Evolutionary conservation across 306 rosid genomes (phyloP).

Genomic region (Pterocarpus macrocarpus): DNA sequence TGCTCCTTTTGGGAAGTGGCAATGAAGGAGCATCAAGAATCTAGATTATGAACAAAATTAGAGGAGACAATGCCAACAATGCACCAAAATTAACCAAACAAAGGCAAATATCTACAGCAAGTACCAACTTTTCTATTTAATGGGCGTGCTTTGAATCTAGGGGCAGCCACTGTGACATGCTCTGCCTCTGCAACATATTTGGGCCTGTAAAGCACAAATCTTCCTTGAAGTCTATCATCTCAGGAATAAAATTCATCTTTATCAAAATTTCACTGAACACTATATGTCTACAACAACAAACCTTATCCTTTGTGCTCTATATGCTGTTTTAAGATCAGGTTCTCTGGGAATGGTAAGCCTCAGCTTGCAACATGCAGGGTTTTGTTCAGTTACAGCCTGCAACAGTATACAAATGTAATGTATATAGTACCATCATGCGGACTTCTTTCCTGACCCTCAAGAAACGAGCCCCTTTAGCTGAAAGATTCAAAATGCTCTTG

Average conservation of each 20-base stretch:
- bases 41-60: slow-evolving; percentile 56
- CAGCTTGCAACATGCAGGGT: slow-evolving; percentile 59
- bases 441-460: slow-evolving; percentile 21
- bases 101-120: slow-evolving; percentile 38
- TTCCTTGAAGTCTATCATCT: slow-evolving; percentile 29
- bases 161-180: slow-evolving; percentile 48
- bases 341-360: slow-evolving; percentile 90
- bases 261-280: slow-evolving; percentile 41
- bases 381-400: slow-evolving; percentile 74
- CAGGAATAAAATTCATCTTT: slow-evolving; percentile 17
- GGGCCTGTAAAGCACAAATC: slow-evolving; percentile 60
- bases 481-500: slow-evolving; percentile 38
- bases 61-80: slow-evolving; percentile 39
- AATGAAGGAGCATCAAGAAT: slow-evolving; percentile 92
- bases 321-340: slow-evolving; percentile 90
- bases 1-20: slow-evolving; percentile 80
- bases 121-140: slow-evolving; percentile 85
- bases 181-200: slow-evolving; percentile 64
- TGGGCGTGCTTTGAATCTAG: slow-evolving; percentile 97
- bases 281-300: slow-evolving; percentile 45
- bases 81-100: slow-evolving; percentile 26
- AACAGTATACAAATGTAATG: slow-evolving; percentile 42
- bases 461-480: slow-evolving; percentile 12
- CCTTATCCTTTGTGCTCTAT: slow-evolving; percentile 90
- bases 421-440: slow-evolving; percentile 32